Evolutionary conservation across 176 grass and related monocot genomes (phyloP).

Genomic region (Raddia guianensis): DNA sequence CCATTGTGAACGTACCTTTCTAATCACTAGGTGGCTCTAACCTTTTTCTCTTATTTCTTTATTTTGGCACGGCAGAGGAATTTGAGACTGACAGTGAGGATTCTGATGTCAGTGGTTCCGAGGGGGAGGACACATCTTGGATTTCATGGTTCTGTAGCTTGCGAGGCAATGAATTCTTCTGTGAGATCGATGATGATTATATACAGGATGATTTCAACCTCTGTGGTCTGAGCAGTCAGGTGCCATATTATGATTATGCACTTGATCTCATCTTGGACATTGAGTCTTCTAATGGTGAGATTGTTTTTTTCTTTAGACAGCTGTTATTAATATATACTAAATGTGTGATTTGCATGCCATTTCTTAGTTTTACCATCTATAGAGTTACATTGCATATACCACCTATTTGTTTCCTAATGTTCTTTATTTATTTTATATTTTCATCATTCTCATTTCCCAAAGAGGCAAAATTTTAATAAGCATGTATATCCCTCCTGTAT

Average conservation of each 20-base stretch:
- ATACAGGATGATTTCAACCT: slow-evolving; percentile 99
- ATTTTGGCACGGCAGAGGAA: slow-evolving; percentile 56
- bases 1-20: slow-evolving; percentile 20
- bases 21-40: not conserved
- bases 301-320: slow-evolving; percentile 30
- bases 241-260: slow-evolving; percentile 95
- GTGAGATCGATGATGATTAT: slow-evolving; percentile 95
- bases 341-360: not conserved
- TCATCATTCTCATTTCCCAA: slow-evolving; percentile 29
- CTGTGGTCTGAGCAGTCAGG: slow-evolving; percentile 91
- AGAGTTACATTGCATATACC: not conserved
- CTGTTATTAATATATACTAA: not conserved
- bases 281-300: slow-evolving; percentile 89
- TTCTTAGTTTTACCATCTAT: slow-evolving; percentile 17
- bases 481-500: not conserved
- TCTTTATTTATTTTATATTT: slow-evolving; percentile 31
- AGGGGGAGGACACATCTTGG: slow-evolving; percentile 93
- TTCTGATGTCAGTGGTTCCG: slow-evolving; percentile 90
- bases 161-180: slow-evolving; percentile 96
- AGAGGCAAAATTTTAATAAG: slow-evolving; percentile 24
- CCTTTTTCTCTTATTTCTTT: slow-evolving; percentile 12
- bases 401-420: slow-evolving; percentile 10
- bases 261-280: slow-evolving; percentile 97
- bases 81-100: slow-evolving; percentile 86
- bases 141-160: slow-evolving; percentile 96